Evolutionary conservation across 2,329 filamentous ascomycete species (phyloP), one percentile per base, ranked within the genome.

Genomic region (Bimuria novae-zelandiae): DNA sequence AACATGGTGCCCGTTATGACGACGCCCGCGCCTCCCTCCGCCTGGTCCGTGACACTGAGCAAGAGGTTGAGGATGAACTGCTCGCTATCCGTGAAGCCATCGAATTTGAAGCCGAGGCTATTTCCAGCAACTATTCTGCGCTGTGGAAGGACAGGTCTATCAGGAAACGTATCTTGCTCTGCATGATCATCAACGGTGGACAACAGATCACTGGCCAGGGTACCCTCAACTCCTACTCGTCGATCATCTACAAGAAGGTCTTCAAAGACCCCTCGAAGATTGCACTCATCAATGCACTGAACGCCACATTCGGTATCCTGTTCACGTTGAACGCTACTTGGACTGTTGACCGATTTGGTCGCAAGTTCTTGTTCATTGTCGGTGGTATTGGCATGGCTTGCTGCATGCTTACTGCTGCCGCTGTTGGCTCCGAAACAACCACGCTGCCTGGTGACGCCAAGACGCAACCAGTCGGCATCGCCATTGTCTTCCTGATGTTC

Each of bases 151-250:
- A 89, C 71, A 80, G 79, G 33, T 88, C 86, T 11, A 75, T 89
- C 39, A 82, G 87, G 61, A 87, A 85, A 77, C 83, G 87, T 48
- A 80, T 90, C 59, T 74, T 79, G 39, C 80, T 90, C 25, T 86
- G 86, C 21, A 81, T 88, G 59, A 73, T 88, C 43, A 75, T 90
- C 72, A 90, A 90, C 67, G 80, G 86, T 40, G 87, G 87, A 40
- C 87, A 89, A 71, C 87, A 90, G 70, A 79, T 90, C 35, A 88
- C 86, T 4, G 87, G 87, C 17, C 87, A 90, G 72, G 88, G 87
- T 57, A 87, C 86, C 1, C 79, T 90, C 59, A 90, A 89, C 79
- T 82, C 82, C 3, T 90, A 90, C 78, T 87, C 83, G 17, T 88
- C 86, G n/a, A 82, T 84, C 61, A 87, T 90, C 65, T 90, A 90